These are phyloP conservation scores for Simmondsia chinensis DNA, from an alignment of 148 eudicot genomes.

Conservation along the genomic window DNA sequence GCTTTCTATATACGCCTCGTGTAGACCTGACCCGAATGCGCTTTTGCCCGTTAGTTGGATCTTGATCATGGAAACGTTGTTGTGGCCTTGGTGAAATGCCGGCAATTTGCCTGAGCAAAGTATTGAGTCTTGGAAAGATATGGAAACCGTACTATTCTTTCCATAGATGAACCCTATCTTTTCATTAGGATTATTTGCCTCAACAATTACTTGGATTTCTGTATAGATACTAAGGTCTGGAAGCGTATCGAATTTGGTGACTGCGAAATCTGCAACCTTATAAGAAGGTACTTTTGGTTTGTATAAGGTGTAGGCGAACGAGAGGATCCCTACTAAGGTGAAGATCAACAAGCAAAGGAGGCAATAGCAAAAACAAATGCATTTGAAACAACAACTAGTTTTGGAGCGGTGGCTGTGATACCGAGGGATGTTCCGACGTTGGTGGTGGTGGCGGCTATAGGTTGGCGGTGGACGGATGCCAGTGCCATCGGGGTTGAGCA, in stretches of 20 bases:
- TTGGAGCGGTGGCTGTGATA: conserved; percentile 13
- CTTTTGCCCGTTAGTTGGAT: conserved; percentile 27
- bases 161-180: conserved; percentile 33
- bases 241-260: conserved; percentile 20
- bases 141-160: conserved; percentile 13
- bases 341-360: conserved; percentile 28
- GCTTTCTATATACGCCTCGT: conserved; percentile 20
- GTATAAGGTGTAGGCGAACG: conserved; percentile 27
- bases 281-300: conserved; percentile 41
- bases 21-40: conserved; percentile 24
- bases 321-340: background rate
- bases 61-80: conserved; percentile 29
- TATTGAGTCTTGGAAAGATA: conserved; percentile 14
- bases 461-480: conserved; percentile 10
- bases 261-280: conserved; percentile 24
- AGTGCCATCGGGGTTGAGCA: conserved; percentile 19
- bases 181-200: conserved; percentile 44
- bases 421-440: conserved; percentile 14
- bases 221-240: conserved; percentile 27
- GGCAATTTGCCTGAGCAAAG: conserved; percentile 46
- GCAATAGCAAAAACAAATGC: conserved; percentile 43
- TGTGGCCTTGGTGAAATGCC: conserved; percentile 29
- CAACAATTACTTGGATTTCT: conserved; percentile 18
- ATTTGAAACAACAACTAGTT: conserved; percentile 21
- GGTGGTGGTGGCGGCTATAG: conserved; percentile 17